A percentile compares a stretch with the other conserved stretches of the same genome.
Conservation (phyloP, 169 alveolate genomes). For the Cystoisospora suis region DNA sequence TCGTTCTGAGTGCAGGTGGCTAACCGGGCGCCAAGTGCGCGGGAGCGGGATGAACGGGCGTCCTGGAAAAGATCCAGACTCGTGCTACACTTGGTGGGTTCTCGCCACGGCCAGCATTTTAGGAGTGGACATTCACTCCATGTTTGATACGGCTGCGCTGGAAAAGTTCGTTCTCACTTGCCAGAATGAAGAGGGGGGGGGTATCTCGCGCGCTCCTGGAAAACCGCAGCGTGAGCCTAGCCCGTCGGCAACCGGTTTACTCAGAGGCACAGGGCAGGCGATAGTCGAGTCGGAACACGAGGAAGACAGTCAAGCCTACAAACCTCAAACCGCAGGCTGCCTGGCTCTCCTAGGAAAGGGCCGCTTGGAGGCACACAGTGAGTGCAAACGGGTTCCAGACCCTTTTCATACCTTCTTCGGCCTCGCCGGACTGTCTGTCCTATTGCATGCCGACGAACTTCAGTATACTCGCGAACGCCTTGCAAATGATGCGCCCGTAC, state of each 20-base stretch:
- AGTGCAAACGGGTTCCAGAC: constrained; percentile 47
- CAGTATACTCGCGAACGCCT: background rate
- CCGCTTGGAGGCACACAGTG: background rate
- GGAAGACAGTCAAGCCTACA: background rate
- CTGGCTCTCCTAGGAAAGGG: background rate
- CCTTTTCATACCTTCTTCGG: constrained; percentile 76
- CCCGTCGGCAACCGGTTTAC: background rate
- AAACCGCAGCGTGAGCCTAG: background rate
- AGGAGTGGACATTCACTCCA: constrained; percentile 33
- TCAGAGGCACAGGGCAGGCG: background rate
- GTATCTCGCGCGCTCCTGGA: constrained; percentile 42
- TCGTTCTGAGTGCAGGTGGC: constrained; percentile 64
- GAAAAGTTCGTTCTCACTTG: constrained; percentile 27
- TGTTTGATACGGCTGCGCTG: background rate
- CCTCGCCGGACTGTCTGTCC: constrained; percentile 69
- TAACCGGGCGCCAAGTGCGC: constrained; percentile 56
- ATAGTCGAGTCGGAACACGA: background rate
- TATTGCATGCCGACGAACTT: background rate
- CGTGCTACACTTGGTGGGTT: constrained; percentile 77
- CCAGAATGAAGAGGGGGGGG: constrained; percentile 62
- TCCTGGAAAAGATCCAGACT: constrained; percentile 70
- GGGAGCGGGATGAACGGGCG: constrained; percentile 72
- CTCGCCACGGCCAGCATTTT: constrained; percentile 67
- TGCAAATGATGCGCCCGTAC: background rate
- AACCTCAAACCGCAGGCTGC: background rate